Percentiles rank a stretch among this genome's conserved stretches.
phyloP scores from a whole-genome alignment of 2,329 filamentous ascomycete genomes.

The Venturia pyrina region DNA sequence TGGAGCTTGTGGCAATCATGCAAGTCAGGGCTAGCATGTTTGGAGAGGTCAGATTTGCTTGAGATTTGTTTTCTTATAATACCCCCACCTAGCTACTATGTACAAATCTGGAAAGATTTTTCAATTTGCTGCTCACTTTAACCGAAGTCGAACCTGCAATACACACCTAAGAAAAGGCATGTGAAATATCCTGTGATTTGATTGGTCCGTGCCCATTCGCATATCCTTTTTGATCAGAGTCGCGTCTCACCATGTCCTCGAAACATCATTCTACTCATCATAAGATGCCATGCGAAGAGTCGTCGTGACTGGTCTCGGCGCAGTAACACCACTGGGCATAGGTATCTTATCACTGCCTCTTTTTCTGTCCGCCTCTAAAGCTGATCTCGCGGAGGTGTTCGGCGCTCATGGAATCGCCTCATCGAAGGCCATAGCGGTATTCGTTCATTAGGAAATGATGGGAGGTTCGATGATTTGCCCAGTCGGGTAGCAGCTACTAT shows the following conservation, averaged over 20 bases:
- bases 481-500: conserved; percentile 80
- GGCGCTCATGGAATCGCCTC: conserved; percentile 70
- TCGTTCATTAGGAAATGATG: conserved; percentile 56
- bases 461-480: conserved; percentile 61
- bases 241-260: not conserved
- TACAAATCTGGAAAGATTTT: no score
- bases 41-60: conserved; percentile 32
- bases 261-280: not conserved
- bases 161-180: no score
- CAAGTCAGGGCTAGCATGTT: conserved; percentile 39
- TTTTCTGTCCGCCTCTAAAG: not conserved
- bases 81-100: not conserved
- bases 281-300: conserved; percentile 39
- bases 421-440: conserved; percentile 73
- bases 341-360: conserved; percentile 33
- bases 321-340: conserved; percentile 61
- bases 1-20: conserved; percentile 39
- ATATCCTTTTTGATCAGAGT: no score
- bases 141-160: no score
- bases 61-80: not conserved
- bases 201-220: no score
- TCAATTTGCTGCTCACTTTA: no score
- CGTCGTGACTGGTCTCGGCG: conserved; percentile 39
- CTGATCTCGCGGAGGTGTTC: conserved; percentile 42
- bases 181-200: no score